Conservation (phyloP, 352 stramenopile genomes). For the Phytophthora palmivora region DNA sequence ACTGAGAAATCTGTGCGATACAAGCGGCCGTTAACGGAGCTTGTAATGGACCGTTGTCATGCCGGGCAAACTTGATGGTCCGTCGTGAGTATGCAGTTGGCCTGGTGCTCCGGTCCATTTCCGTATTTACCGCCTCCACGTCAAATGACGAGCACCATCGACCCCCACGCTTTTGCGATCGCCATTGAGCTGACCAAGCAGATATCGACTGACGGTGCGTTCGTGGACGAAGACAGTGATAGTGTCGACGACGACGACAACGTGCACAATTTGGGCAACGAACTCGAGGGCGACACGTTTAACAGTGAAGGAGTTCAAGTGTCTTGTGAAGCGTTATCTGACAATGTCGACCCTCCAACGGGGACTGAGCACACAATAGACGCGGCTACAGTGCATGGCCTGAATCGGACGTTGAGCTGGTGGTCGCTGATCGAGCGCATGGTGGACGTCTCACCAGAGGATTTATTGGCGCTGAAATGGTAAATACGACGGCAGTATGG, state of each 20-base stretch:
- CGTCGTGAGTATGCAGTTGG: conserved; percentile 1
- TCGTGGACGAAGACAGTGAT: conserved; percentile 15
- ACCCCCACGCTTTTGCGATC: conserved; percentile 21
- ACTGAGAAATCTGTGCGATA: conserved; percentile 26
- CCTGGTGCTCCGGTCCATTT: too few relatives aligned
- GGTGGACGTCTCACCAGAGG: conserved; percentile 13
- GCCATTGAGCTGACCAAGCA: conserved; percentile 24
- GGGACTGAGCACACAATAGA: neutral
- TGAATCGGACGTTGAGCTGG: conserved; percentile 8
- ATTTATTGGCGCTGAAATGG: conserved; percentile 14
- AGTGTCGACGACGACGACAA: neutral
- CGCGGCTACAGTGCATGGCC: neutral
- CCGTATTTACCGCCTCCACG: conserved; percentile 1
- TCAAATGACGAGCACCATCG: conserved; percentile 18
- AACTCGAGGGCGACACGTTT: neutral
- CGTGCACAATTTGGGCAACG: neutral
- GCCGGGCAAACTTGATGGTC: too few relatives aligned
- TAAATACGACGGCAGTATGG: too few relatives aligned
- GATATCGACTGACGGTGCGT: conserved; percentile 26
- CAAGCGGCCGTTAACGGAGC: neutral
- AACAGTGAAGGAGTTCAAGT: too few relatives aligned
- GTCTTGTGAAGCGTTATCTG: conserved; percentile 1
- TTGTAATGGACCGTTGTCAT: neutral
- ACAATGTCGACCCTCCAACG: neutral
- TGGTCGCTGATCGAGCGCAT: conserved; percentile 22